A percentile compares a stretch with the other conserved stretches of the same genome.
Conservation (phyloP, 2,329 filamentous ascomycete genomes). For the Xylaria hypoxylon region DNA sequence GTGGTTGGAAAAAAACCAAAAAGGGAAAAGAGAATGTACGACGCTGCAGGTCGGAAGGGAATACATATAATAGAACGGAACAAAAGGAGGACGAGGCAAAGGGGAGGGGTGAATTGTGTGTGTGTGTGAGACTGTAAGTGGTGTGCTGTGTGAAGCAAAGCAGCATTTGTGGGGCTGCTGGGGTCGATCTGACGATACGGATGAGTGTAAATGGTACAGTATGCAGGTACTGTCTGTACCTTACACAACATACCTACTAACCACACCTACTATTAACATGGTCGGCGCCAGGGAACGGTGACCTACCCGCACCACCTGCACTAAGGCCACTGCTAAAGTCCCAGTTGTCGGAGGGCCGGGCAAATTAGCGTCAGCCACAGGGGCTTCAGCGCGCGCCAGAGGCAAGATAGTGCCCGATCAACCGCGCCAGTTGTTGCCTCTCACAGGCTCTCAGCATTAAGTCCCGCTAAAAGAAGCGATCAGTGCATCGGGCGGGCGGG, state of each 20-base stretch:
- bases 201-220: constrained; percentile 25
- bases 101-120: constrained; percentile 8
- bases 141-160: background rate
- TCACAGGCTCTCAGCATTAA: constrained; percentile 3
- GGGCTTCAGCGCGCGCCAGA: constrained; percentile 9
- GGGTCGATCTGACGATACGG: constrained; percentile 36
- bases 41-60: constrained; percentile 31
- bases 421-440: constrained; percentile 10
- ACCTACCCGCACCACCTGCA: too few species aligned
- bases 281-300: constrained; percentile 17
- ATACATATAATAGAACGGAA: constrained; percentile 35
- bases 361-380: constrained; percentile 33
- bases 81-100: constrained; percentile 35
- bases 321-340: background rate
- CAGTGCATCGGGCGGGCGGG: constrained; percentile 5
- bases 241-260: too few species aligned
- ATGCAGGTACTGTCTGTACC: constrained; percentile 15
- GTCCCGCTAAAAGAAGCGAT: constrained; percentile 18
- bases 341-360: constrained; percentile 9
- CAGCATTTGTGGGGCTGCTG: constrained; percentile 16
- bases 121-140: constrained; percentile 7
- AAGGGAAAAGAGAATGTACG: constrained; percentile 34
- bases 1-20: constrained; percentile 27
- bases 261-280: too few species aligned
- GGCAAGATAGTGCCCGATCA: constrained; percentile 20